These are phyloP conservation scores for Raphanus sativus DNA, from an alignment of 345 rosid species.

Conservation along the genomic window DNA sequence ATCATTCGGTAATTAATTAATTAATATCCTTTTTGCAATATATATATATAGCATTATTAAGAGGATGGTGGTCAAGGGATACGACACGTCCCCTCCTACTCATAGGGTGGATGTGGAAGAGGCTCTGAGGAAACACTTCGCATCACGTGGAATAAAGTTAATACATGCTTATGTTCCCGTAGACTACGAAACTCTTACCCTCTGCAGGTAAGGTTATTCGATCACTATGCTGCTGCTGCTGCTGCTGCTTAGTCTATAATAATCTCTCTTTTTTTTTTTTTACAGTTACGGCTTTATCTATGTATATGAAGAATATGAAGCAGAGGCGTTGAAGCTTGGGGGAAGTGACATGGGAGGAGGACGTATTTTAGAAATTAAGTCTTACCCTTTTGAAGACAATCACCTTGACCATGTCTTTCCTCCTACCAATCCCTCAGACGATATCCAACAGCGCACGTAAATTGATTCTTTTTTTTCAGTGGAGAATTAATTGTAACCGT, in stretches of 20 bases:
- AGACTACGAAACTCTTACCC: neutral
- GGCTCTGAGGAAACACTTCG: neutral
- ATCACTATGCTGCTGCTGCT: neutral
- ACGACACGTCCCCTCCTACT: neutral
- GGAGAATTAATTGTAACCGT: too few relatives aligned
- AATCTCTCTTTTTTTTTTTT: neutral
- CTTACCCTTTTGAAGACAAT: neutral
- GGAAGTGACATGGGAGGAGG: neutral
- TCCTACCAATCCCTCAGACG: neutral
- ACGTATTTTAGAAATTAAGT: neutral
- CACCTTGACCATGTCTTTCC: neutral
- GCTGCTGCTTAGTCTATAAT: neutral
- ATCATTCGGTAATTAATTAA: too few relatives aligned
- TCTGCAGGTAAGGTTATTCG: neutral
- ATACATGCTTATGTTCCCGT: neutral
- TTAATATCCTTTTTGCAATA: too few relatives aligned
- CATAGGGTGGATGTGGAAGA: neutral
- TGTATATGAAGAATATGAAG: neutral
- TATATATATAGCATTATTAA: too few relatives aligned
- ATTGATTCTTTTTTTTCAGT: neutral
- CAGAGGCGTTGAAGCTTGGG: neutral
- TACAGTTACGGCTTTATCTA: neutral
- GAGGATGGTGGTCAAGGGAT: neutral
- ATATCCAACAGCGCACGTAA: neutral
- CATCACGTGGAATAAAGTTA: neutral